Conservation (phyloP, 257 asterid species). For the Fraxinus quadrangulata region DNA sequence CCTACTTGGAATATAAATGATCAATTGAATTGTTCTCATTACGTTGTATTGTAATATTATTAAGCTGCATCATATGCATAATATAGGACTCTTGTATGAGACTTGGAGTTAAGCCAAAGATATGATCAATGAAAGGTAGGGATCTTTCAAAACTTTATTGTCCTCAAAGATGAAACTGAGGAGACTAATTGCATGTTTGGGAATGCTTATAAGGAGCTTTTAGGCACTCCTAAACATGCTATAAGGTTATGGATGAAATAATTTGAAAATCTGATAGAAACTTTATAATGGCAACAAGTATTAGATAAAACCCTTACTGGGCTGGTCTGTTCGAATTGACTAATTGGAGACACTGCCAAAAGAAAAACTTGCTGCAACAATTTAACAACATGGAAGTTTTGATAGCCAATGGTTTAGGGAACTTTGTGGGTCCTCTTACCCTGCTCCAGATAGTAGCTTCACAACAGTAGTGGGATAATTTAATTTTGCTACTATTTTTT, state of each 20-base stretch:
- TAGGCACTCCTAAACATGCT: no score
- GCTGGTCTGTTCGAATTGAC: background rate
- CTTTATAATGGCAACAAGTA: background rate
- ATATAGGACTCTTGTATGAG: background rate
- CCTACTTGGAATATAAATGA: background rate
- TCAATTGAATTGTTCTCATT: background rate
- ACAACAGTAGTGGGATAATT: background rate
- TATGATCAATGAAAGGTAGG: background rate
- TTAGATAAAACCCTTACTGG: background rate
- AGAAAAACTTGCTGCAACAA: background rate
- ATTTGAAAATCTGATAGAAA: background rate
- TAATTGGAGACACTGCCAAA: background rate
- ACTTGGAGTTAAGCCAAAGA: background rate
- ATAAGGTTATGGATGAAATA: background rate
- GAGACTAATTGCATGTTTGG: background rate
- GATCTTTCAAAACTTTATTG: background rate
- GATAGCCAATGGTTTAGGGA: constrained; percentile 10
- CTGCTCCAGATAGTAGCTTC: constrained; percentile 12
- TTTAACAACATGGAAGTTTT: background rate
- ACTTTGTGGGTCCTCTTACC: background rate
- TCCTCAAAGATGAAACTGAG: background rate
- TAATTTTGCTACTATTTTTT: constrained; percentile 13
- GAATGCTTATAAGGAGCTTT: background rate
- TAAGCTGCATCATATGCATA: background rate
- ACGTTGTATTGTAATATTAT: background rate